Conservation (phyloP, 176 grass and related monocot species). For the Eremochloa ophiuroides region DNA sequence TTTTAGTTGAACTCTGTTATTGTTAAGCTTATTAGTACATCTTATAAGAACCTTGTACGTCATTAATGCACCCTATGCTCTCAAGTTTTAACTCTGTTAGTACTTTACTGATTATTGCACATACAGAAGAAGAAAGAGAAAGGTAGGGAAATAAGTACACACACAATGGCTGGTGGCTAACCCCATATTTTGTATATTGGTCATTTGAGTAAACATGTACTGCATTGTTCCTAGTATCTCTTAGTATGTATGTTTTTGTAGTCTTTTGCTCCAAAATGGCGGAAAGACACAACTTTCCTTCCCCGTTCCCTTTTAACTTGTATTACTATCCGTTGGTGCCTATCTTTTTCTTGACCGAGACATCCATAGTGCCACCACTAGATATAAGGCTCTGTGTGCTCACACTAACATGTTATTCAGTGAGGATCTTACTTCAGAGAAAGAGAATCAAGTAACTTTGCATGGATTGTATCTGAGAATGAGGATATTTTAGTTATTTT, state of each 20-base stretch:
- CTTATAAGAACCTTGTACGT: not conserved
- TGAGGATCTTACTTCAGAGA: not conserved
- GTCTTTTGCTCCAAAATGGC: not conserved
- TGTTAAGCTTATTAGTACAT: not conserved
- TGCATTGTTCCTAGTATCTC: not conserved
- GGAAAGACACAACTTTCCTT: not conserved
- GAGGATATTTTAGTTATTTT: not conserved
- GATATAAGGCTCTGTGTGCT: not conserved
- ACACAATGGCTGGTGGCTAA: not conserved
- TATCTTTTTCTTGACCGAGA: not conserved
- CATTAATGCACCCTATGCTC: not conserved
- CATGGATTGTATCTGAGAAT: not conserved
- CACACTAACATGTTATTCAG: not conserved
- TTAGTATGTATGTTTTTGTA: not conserved
- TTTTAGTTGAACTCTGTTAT: constrained; percentile 26
- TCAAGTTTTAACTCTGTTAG: not conserved
- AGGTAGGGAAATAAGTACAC: not conserved
- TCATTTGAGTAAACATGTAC: not conserved
- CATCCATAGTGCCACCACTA: not conserved
- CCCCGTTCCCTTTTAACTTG: not conserved
- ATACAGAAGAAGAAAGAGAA: not conserved
- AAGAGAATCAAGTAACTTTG: not conserved
- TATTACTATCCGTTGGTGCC: not conserved
- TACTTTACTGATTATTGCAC: not conserved
- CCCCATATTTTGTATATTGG: not conserved